Base-by-base conservation (phyloP, 495 filamentous ascomycete species). In the Neurospora sp. region DNA sequence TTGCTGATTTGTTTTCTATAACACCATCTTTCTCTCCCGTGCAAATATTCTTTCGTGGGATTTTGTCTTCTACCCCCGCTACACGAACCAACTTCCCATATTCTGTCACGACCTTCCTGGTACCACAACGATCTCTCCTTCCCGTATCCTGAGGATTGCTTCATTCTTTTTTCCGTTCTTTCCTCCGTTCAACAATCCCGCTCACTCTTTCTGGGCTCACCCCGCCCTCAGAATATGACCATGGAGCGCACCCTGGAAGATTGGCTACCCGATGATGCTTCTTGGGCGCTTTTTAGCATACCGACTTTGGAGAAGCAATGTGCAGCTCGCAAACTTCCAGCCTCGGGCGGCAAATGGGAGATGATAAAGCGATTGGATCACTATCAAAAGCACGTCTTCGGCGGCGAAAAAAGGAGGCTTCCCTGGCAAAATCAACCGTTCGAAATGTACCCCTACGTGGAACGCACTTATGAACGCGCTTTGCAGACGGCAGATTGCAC, bases 261-360 rank as follows among this genome's bases (percentile, higher is more conserved):
- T 59, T 59, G 48, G 48, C 48, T 4, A 59, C 48, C 11, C 2
- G 48, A 31, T 10, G 22, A 59, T 59, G 22, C 48, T 31, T 3
- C 3, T 3, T 31, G 27, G 3, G 27, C 27, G 27, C 27, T 31
- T 31, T 0, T 31, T 31, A 31, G 3, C 27, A 31, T 31, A 31
- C 27, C 3, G 27, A 31, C 3, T 31, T 3, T 31, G 27, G 27
- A 16, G 1, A 1, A 27, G 5, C 22, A 4, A 1, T 59, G 48
- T 27, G 5, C 5, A 16, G 48, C 22, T 12, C 48, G 48, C 48
- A 31, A 31, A 0, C 10, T 59, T 59, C 10, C 12, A 14, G 8
- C 11, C 44, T 2, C 3, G 18, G 44, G 44, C 4, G 0, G 3
- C 44, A 1, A 10, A 0, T 20, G 0, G 9, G n/a, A 22, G n/a